phyloP scores from a whole-genome alignment of 768 basidiomycete genomes.

The Polyporus arcularius region DNA sequence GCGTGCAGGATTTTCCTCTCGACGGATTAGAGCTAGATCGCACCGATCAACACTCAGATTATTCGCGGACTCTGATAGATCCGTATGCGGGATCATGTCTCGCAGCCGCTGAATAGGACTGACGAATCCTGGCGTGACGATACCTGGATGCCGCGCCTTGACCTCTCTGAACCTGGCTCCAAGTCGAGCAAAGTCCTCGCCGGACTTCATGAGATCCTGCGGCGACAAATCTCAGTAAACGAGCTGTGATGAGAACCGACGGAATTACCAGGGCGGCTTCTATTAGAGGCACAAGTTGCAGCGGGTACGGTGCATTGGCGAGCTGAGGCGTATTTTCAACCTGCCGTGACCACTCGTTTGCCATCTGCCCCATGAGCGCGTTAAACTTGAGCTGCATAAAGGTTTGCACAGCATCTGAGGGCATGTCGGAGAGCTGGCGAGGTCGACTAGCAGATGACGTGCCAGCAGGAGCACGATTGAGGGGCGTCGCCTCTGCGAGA shows the following conservation, averaged over 20 bases:
- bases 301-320: conserved; percentile 5
- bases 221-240: not conserved
- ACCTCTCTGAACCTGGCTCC: not conserved
- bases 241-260: not conserved
- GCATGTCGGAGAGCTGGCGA: not conserved
- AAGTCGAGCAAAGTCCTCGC: conserved; percentile 10
- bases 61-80: not conserved
- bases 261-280: conserved; percentile 14
- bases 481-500: not conserved
- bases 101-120: conserved; percentile 13
- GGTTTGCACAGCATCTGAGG: conserved; percentile 10
- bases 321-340: conserved; percentile 12
- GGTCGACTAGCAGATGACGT: not conserved
- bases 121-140: not conserved
- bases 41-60: not conserved
- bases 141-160: not conserved
- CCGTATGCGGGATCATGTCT: conserved; percentile 7
- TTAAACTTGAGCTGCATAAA: conserved; percentile 17
- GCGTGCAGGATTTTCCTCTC: not conserved
- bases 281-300: conserved; percentile 7
- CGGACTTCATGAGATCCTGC: conserved; percentile 19
- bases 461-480: not conserved
- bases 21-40: conserved; percentile 7
- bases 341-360: conserved; percentile 10
- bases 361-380: conserved; percentile 8